Base-by-base conservation (phyloP, 805 yeast species). In the Metschnikowia noctiluminum region DNA sequence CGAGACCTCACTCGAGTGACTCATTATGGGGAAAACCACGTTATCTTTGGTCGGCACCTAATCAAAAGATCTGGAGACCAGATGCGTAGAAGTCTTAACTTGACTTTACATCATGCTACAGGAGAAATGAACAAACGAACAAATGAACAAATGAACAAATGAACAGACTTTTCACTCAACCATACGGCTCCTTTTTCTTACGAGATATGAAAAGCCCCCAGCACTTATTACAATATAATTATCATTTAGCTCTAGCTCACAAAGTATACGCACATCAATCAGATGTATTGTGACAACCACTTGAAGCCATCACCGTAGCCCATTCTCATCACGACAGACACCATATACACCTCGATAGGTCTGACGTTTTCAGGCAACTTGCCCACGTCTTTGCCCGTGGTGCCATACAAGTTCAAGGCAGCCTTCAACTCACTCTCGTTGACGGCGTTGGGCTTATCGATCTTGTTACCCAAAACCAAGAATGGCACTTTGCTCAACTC, bases 241-340 rank as follows among this genome's bases (percentile, higher is more conserved):
- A 14, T 44, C 34, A 28, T 39, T 35, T 40, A 45, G 26, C 45
- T 45, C 49, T 44, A 44, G 46, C 46, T 37, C 16, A n/a, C 14
- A 27, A n/a, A 42, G 28, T 10, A 35, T 10, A 27, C 31, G n/a
- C 7, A 35, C 38, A 27, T 10, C 13, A 15, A 43, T 43, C 79
- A 92, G 62, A 92, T 92, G 73, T 87, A 92, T 75, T 94, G 96
- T 53, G 97, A 89, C 65, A 94, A 82, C 98, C 97, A 94, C 80
- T 89, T 87, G 81, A 94, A 90, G 55, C 96, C 99, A 62, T 94
- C 98, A 52, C 96, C 96, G 71, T 94, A 94, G 62, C 99, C 99
- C 71, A 89, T 91, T 80, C 98, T 89, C 96, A 91, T 87, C 48
- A 91, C 97, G 57, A 94, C 96, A 28, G 97, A 89, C 72, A 96